phyloP scores from a whole-genome alignment of 805 yeast species.

The Nakazawaea wyomingensis region DNA sequence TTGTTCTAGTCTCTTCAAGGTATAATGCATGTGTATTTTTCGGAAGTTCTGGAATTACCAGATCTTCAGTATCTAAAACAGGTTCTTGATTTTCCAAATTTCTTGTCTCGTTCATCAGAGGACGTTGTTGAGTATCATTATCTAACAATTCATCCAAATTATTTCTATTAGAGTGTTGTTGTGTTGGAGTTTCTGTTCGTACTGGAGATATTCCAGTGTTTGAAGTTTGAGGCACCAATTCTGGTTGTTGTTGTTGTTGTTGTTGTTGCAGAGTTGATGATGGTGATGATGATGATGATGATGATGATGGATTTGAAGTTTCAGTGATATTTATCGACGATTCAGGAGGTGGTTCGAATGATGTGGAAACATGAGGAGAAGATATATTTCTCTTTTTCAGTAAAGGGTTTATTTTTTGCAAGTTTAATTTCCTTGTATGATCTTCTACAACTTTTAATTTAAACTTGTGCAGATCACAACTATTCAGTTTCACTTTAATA shows the following conservation, averaged over 20 bases:
- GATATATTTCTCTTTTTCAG: conserved; percentile 1
- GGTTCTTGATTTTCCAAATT: conserved; percentile 9
- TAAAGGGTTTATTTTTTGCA: conserved; percentile 14
- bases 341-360: conserved; percentile 2
- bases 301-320: too few species aligned
- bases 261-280: not conserved
- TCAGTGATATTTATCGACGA: not conserved
- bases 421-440: conserved; percentile 26
- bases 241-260: not conserved
- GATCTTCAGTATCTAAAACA: conserved; percentile 16
- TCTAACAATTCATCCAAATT: conserved; percentile 11
- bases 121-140: conserved; percentile 9
- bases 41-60: conserved; percentile 19
- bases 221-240: conserved; percentile 3
- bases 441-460: conserved; percentile 45
- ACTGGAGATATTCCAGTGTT: conserved; percentile 7
- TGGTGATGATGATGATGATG: not conserved
- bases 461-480: conserved; percentile 53
- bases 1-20: conserved; percentile 67
- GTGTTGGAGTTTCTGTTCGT: conserved; percentile 3
- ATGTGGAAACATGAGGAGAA: not conserved
- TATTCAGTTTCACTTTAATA: conserved; percentile 51
- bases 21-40: conserved; percentile 38
- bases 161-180: conserved; percentile 1
- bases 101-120: conserved; percentile 7